These are phyloP conservation scores for Pleurotus giganteus DNA, from an alignment of 768 basidiomycete species.

Conservation along the genomic window DNA sequence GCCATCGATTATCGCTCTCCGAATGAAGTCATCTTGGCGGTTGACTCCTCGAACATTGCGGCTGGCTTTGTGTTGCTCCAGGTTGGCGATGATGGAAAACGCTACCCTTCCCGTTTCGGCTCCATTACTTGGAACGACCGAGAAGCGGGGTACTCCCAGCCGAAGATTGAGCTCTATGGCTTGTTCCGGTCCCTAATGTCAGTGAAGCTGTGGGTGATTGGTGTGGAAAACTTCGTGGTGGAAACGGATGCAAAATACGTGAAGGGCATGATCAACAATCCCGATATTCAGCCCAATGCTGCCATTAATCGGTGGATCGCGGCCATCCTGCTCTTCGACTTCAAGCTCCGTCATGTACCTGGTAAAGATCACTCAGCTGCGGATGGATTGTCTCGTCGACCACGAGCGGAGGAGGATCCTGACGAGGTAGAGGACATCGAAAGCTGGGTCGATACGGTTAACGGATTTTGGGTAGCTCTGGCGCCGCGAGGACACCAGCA, in stretches of 20 bases:
- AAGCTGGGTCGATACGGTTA: neutral
- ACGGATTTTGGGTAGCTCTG: neutral
- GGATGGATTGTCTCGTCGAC: slow-evolving; percentile 20
- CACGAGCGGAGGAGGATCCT: neutral
- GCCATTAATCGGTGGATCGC: slow-evolving; percentile 41
- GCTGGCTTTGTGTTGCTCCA: slow-evolving; percentile 23
- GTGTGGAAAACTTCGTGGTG: slow-evolving; percentile 15
- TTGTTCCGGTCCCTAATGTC: slow-evolving; percentile 28
- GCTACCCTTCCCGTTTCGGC: slow-evolving; percentile 23
- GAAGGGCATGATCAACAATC: slow-evolving; percentile 22
- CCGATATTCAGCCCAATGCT: slow-evolving; percentile 20
- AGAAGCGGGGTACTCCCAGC: slow-evolving; percentile 32
- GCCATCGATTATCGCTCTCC: slow-evolving; percentile 27
- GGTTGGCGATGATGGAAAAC: slow-evolving; percentile 12
- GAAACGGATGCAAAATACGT: slow-evolving; percentile 19
- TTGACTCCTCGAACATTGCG: slow-evolving; percentile 26
- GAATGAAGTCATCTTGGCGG: slow-evolving; percentile 24
- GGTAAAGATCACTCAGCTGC: slow-evolving; percentile 16
- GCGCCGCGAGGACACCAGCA: too few species aligned
- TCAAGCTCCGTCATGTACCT: slow-evolving; percentile 35
- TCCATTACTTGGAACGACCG: slow-evolving; percentile 29
- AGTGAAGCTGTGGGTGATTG: slow-evolving; percentile 20
- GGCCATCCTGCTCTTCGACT: slow-evolving; percentile 33
- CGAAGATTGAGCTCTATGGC: slow-evolving; percentile 37
- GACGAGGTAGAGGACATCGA: neutral